phyloP scores from a whole-genome alignment of 2,329 filamentous ascomycete species.

The Penicillium sp. region DNA sequence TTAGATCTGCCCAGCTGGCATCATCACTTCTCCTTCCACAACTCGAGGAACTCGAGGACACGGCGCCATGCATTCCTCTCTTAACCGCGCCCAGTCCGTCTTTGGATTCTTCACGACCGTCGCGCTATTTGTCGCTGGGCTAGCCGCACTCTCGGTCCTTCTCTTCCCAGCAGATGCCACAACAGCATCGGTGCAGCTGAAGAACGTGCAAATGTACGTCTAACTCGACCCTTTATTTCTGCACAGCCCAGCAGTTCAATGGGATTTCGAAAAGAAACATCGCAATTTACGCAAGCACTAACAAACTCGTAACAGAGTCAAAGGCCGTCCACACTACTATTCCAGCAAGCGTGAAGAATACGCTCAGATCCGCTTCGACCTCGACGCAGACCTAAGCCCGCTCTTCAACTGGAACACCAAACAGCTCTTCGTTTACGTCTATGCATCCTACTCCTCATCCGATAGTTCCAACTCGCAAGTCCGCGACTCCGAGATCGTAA shows the following conservation, averaged over 20 bases:
- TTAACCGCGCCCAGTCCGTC: slow-evolving; percentile 81
- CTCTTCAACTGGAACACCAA: slow-evolving; percentile 99
- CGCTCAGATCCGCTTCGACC: slow-evolving; percentile 85
- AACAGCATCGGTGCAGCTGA: slow-evolving; percentile 47
- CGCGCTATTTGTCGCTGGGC: slow-evolving; percentile 68
- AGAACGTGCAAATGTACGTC: slow-evolving; percentile 76
- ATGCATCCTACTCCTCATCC: slow-evolving; percentile 59
- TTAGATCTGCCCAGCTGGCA: slow-evolving; percentile 22
- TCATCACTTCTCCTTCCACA: slow-evolving; percentile 20
- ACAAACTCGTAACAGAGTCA: slow-evolving; percentile 69
- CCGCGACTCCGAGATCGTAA: slow-evolving; percentile 59
- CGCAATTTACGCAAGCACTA: no score
- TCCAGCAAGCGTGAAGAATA: slow-evolving; percentile 89
- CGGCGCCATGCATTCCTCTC: slow-evolving; percentile 71
- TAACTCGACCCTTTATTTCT: no score
- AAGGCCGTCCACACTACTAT: slow-evolving; percentile 94
- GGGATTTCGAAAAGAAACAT: neutral
- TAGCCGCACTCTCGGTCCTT: slow-evolving; percentile 77
- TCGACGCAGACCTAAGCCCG: slow-evolving; percentile 83
- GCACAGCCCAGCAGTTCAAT: slow-evolving; percentile 1
- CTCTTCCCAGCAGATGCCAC: slow-evolving; percentile 48
- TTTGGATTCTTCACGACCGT: slow-evolving; percentile 99
- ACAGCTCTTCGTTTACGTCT: slow-evolving; percentile 93
- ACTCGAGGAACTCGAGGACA: slow-evolving; percentile 4
- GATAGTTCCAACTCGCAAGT: slow-evolving; percentile 20